Evolutionary conservation across 2,329 filamentous ascomycete genomes (phyloP), one percentile per base, ranked within the genome.

Genomic region (Xylaria sp.): DNA sequence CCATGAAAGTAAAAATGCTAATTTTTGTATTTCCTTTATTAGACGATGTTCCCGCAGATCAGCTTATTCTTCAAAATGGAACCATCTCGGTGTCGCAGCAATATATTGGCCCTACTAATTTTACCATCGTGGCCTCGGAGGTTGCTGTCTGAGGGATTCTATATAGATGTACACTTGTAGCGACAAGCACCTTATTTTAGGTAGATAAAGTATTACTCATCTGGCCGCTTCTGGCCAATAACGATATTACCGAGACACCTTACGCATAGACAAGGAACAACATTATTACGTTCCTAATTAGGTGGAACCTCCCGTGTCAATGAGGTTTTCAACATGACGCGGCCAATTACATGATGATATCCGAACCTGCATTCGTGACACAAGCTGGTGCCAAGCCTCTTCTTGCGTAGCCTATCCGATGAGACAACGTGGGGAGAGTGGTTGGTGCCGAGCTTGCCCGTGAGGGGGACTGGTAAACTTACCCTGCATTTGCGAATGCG

Each of bases 11-110:
- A 2, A 10, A 36, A 36, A 3, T 59, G 25, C 64, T 66, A 54
- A 66, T 11, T 2, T 20, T 47, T 17, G n/a, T n/a, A 31, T 49
- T 27, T 47, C 31, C 5, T 10, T 29, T 38, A 67, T 36, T 38
- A 67, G 65, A 67, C 31, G 39, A 13, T 15, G 65, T 61, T 33
- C n/a, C 65, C 6, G 56, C 61, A 38, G 65, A 65, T n/a, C 56
- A 65, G 17, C 60, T 67, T 5, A 54, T 17, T 13, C 39, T 65
- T 15, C 6, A 57, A 1, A 54, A 63, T 1, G 45, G 57, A 29
- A 56, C 61, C 33, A 67, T 44, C 6, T 57, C 61, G 6, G 44
- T 47, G 7, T 65, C 61, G 7, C 61, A 67, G 56, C 45, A n/a
- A 42, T 67, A 67, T 11, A 31, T 54, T n/a, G 65, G 65, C 15